These are phyloP conservation scores for Chytriomyces confervae DNA, from an alignment of 192 early-diverging fungal species.

Conservation along the genomic window DNA sequence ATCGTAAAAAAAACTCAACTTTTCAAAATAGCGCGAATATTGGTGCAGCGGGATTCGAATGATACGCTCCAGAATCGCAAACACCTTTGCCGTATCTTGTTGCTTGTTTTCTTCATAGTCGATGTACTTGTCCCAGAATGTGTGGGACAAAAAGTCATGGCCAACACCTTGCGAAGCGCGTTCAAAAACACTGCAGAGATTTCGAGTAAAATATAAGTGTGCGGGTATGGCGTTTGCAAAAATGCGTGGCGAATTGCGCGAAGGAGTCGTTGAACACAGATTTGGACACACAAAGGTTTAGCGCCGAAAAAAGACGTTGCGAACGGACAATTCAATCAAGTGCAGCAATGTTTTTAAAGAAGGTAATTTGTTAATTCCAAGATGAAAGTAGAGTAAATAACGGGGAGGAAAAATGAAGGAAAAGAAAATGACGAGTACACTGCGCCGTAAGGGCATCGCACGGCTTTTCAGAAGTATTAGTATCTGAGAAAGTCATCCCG, in stretches of 20 bases:
- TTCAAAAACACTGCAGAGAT: slow-evolving; percentile 65
- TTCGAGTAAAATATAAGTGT: slow-evolving; percentile 1
- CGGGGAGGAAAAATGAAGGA: slow-evolving; percentile 10
- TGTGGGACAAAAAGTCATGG: slow-evolving; percentile 71
- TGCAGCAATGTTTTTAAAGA: neutral
- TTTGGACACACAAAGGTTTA: too few species aligned
- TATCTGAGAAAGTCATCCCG: neutral
- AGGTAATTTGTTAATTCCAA: neutral
- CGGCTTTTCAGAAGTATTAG: neutral
- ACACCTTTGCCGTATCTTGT: slow-evolving; percentile 37
- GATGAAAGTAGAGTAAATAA: slow-evolving; percentile 6
- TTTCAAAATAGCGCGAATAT: slow-evolving; percentile 74
- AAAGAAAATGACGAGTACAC: slow-evolving; percentile 22
- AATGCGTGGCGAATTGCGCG: too few species aligned
- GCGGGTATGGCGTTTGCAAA: too few species aligned
- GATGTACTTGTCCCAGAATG: slow-evolving; percentile 57
- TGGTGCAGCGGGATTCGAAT: slow-evolving; percentile 77
- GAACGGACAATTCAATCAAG: neutral
- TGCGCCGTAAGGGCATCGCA: neutral
- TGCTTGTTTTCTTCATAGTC: slow-evolving; percentile 43
- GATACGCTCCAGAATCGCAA: slow-evolving; percentile 67
- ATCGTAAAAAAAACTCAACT: slow-evolving; percentile 44
- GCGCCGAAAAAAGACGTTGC: too few species aligned
- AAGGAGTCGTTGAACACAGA: too few species aligned
- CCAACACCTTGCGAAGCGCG: slow-evolving; percentile 69